These are phyloP conservation scores for Sphagnum tenellum DNA, from an alignment of 225 moss, liverwort and hornwort genomes.

Conservation along the genomic window DNA sequence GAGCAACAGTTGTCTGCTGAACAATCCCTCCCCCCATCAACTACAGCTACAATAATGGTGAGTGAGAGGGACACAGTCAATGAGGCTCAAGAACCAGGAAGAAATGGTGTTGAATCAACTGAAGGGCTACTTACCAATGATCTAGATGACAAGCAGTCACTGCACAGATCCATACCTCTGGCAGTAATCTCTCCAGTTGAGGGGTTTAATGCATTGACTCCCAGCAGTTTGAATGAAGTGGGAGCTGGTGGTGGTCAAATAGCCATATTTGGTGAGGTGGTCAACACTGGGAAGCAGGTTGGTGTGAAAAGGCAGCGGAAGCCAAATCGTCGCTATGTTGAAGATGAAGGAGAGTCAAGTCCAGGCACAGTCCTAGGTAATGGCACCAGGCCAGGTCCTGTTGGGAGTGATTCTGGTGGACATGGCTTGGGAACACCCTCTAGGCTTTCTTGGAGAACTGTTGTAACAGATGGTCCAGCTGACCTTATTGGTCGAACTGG, in stretches of 20 bases:
- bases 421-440: conserved; percentile 21
- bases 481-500: conserved; percentile 47
- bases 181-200: conserved; percentile 45
- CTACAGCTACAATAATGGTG: conserved; percentile 21
- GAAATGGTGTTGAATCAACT: conserved; percentile 18
- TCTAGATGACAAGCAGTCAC: conserved; percentile 41
- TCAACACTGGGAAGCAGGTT: conserved; percentile 50
- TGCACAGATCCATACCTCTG: conserved; percentile 36
- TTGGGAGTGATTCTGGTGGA: conserved; percentile 14
- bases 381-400: conserved; percentile 38
- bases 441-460: conserved; percentile 67
- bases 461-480: conserved; percentile 47
- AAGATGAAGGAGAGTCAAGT: conserved; percentile 46
- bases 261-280: conserved; percentile 63
- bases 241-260: conserved; percentile 59
- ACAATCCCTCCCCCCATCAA: conserved; percentile 49
- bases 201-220: conserved; percentile 37
- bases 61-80: conserved; percentile 27
- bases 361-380: conserved; percentile 22
- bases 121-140: conserved; percentile 30
- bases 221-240: conserved; percentile 36
- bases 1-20: conserved; percentile 58
- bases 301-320: conserved; percentile 84
- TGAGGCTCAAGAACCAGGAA: conserved; percentile 31
- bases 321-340: conserved; percentile 89